A percentile compares a stretch with the other conserved stretches of the same genome.
These are phyloP conservation scores for Roridomyces roridus DNA, from an alignment of 768 basidiomycete genomes.

Conservation along the genomic window DNA sequence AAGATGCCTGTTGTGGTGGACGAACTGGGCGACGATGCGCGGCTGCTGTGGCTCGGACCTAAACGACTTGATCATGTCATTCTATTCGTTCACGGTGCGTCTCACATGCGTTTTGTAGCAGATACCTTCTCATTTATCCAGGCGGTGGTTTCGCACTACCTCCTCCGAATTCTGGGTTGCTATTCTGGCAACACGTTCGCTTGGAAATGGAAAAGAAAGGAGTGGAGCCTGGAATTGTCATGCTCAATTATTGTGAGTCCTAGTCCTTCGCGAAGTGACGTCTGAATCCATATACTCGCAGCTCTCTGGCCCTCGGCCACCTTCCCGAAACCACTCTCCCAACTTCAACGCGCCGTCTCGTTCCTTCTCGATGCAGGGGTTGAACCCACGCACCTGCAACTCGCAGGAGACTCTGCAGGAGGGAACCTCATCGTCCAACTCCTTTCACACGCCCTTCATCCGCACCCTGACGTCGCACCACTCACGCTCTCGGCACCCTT, in stretches of 20 bases:
- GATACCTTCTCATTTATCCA: too few relatives aligned
- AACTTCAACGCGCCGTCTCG: slow-evolving; percentile 36
- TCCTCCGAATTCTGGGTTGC: too few relatives aligned
- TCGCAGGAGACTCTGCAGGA: slow-evolving; percentile 49
- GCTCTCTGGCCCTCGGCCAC: slow-evolving; percentile 39
- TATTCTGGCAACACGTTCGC: too few relatives aligned
- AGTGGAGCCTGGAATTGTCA: too few relatives aligned
- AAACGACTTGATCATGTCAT: slow-evolving; percentile 38
- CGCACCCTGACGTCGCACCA: slow-evolving; percentile 33
- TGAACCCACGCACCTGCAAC: slow-evolving; percentile 36
- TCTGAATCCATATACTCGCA: slow-evolving; percentile 6
- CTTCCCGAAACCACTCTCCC: slow-evolving; percentile 43
- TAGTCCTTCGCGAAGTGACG: too few relatives aligned
- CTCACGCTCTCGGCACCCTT: slow-evolving; percentile 32
- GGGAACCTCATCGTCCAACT: slow-evolving; percentile 42
- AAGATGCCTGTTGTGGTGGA: slow-evolving; percentile 29
- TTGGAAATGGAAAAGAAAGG: too few relatives aligned
- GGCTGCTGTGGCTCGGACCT: slow-evolving; percentile 39
- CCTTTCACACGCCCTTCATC: slow-evolving; percentile 44
- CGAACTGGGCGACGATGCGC: slow-evolving; percentile 32
- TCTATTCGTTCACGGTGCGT: slow-evolving; percentile 37
- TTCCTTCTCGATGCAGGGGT: slow-evolving; percentile 39
- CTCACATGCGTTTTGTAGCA: too few relatives aligned
- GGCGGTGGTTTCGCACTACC: too few relatives aligned
- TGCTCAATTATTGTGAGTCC: too few relatives aligned